phyloP scores from a whole-genome alignment of 495 filamentous ascomycete genomes.

The Lophium mytilinum region DNA sequence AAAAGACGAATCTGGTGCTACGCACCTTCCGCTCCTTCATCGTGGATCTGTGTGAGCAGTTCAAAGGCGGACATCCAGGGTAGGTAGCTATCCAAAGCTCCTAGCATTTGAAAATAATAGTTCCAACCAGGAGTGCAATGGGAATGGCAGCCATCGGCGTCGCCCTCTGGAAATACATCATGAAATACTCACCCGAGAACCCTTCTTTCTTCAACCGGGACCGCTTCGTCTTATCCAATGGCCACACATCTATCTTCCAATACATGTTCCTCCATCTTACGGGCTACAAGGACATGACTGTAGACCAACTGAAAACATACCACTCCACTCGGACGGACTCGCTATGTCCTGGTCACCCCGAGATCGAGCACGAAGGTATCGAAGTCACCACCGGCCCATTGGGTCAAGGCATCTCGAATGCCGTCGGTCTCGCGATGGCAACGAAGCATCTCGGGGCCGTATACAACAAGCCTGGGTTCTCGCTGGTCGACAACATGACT shows the following conservation, averaged over 20 bases:
- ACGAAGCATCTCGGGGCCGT: constrained; percentile 47
- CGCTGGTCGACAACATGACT: constrained; percentile 42
- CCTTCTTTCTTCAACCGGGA: constrained; percentile 45
- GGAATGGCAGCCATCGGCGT: constrained; percentile 50
- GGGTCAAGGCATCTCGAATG: constrained; percentile 53
- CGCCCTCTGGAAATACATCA: constrained; percentile 45
- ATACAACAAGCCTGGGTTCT: constrained; percentile 45
- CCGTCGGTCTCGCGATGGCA: constrained; percentile 53
- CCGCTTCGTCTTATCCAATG: constrained; percentile 48
- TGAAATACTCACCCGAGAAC: constrained; percentile 43
- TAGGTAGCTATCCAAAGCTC: constrained; percentile 19
- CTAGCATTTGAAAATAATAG: neutral
- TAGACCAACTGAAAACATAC: constrained; percentile 54
- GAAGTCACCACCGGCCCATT: constrained; percentile 57
- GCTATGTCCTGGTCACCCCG: constrained; percentile 52
- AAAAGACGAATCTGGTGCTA: constrained; percentile 35
- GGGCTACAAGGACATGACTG: constrained; percentile 51
- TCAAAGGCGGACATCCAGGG: constrained; percentile 51
- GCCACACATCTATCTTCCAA: constrained; percentile 54
- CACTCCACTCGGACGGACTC: constrained; percentile 43
- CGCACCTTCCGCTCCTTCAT: constrained; percentile 47
- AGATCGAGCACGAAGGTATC: constrained; percentile 53
- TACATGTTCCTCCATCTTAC: constrained; percentile 51
- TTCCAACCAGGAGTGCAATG: constrained; percentile 38
- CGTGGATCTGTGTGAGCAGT: constrained; percentile 53